Percentiles rank a stretch among this genome's conserved stretches.
Evolutionary conservation across 345 rosid species (phyloP).

Genomic region (Kandelia obovata): DNA sequence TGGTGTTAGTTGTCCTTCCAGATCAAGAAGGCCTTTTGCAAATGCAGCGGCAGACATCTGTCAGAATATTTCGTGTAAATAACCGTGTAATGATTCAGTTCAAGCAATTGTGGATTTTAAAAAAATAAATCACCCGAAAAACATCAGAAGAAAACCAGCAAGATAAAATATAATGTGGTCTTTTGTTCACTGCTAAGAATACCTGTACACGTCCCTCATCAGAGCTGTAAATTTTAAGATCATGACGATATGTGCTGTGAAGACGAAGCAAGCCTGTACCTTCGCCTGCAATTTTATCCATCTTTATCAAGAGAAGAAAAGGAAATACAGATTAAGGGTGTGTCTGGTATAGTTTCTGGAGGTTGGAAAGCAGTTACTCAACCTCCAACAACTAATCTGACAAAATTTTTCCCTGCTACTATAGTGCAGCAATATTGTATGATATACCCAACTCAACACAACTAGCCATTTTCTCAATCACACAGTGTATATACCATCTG

Average conservation of each 20-base stretch:
- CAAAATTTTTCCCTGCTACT: no score
- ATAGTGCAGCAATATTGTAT: no score
- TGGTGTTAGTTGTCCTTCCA: constrained; percentile 98
- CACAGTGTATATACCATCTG: not conserved
- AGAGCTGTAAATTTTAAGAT: constrained; percentile 97
- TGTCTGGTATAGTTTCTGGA: no score
- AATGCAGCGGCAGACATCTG: constrained; percentile 99
- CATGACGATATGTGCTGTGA: constrained; percentile 98
- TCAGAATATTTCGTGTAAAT: constrained; percentile 20
- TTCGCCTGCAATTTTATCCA: constrained; percentile 64
- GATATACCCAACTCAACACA: no score
- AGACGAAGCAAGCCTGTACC: constrained; percentile 98
- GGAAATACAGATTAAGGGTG: not conserved
- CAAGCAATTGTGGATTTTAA: not conserved
- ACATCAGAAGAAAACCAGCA: constrained; percentile 10
- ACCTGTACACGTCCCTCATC: constrained; percentile 99
- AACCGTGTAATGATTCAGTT: constrained; percentile 4
- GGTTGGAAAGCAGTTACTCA: no score
- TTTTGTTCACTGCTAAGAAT: constrained; percentile 12
- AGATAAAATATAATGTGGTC: constrained; percentile 1
- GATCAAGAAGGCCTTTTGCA: constrained; percentile 99
- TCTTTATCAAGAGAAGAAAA: constrained; percentile 17
- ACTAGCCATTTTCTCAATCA: no score
- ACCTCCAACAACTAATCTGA: no score
- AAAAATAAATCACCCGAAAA: constrained; percentile 4